A percentile compares a stretch with the other conserved stretches of the same genome.
phyloP scores from a whole-genome alignment of 495 filamentous ascomycete species.

The Aspergillus haitiensis region DNA sequence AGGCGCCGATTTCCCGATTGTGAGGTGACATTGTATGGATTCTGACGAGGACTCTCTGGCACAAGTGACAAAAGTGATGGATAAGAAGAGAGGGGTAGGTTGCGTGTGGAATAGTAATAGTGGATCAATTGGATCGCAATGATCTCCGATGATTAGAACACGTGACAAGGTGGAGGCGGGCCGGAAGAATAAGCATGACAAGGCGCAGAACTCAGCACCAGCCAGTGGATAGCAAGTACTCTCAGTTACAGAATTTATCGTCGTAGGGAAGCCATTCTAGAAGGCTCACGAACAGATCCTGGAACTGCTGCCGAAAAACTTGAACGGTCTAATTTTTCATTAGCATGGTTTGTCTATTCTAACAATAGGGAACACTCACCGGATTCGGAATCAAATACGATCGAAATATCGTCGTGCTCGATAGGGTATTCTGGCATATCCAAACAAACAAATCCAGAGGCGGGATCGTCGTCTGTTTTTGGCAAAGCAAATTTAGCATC shows the following conservation, averaged over 20 bases:
- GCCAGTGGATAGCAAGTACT: not conserved
- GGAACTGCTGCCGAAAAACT: constrained; percentile 48
- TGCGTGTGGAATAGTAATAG: not conserved
- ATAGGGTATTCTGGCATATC: constrained; percentile 85
- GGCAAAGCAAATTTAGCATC: constrained; percentile 90
- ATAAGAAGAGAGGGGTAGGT: constrained; percentile 1
- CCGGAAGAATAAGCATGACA: too few relatives aligned
- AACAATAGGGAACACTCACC: constrained; percentile 55
- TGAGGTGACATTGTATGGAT: constrained; percentile 34
- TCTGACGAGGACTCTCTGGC: constrained; percentile 23
- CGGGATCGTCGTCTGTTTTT: constrained; percentile 56
- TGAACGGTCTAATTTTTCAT: constrained; percentile 40
- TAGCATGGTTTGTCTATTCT: not conserved
- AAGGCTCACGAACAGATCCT: constrained; percentile 47
- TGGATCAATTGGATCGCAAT: not conserved
- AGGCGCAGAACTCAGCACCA: too few relatives aligned
- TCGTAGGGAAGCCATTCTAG: constrained; percentile 52
- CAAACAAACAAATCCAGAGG: constrained; percentile 71
- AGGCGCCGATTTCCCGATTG: constrained; percentile 30
- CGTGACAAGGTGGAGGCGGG: constrained; percentile 3
- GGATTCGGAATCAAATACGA: constrained; percentile 74
- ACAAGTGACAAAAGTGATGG: constrained; percentile 9
- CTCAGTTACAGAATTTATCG: constrained; percentile 30
- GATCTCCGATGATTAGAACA: not conserved
- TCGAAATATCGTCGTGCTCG: constrained; percentile 86